Conservation (phyloP, 768 basidiomycete species). For the Serendipita sp. region DNA sequence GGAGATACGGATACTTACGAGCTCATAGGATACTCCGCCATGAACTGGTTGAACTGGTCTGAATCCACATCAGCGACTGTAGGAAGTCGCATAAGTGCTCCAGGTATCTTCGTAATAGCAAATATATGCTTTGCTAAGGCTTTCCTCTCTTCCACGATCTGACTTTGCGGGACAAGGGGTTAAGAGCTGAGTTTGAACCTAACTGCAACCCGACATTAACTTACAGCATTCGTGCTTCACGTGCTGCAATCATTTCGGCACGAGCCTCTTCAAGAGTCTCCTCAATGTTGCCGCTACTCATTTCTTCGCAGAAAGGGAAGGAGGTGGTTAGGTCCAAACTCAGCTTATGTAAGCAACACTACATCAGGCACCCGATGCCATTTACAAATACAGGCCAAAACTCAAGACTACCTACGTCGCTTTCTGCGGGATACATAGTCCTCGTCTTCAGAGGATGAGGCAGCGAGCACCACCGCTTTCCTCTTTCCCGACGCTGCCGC, state of each 20-base stretch:
- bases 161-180: not conserved
- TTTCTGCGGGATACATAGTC: not conserved
- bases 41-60: not conserved
- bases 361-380: too few species aligned
- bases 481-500: not conserved
- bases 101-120: not conserved
- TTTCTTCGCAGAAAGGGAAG: not conserved
- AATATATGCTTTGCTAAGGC: not conserved
- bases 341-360: not conserved
- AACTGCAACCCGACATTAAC: not conserved
- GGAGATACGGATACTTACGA: not conserved
- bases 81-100: not conserved
- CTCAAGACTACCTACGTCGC: not conserved
- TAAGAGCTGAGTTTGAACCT: constrained; percentile 2
- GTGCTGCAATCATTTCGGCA: not conserved
- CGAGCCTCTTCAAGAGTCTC: not conserved
- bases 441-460: not conserved
- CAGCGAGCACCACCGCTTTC: not conserved
- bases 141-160: not conserved
- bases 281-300: not conserved
- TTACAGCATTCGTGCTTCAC: not conserved
- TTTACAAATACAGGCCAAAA: not conserved
- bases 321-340: not conserved
- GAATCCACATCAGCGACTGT: not conserved
- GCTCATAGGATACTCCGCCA: not conserved